Evolutionary conservation across 2,329 filamentous ascomycete species (phyloP).

Genomic region (Ophiostoma montium): DNA sequence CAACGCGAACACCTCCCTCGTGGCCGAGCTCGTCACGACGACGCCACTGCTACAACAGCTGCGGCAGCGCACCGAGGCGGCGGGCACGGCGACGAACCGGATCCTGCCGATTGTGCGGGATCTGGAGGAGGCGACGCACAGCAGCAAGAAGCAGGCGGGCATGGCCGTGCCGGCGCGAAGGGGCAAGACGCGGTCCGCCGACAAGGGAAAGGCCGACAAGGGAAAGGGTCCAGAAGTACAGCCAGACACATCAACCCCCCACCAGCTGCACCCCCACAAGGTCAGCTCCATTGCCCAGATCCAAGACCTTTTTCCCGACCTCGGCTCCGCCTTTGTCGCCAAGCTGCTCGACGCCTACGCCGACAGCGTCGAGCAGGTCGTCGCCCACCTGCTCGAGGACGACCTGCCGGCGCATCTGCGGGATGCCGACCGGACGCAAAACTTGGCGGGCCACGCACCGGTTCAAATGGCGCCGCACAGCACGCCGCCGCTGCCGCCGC

Average conservation of each 20-base stretch:
- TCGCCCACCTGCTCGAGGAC: conserved; percentile 68
- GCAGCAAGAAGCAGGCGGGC: too few species aligned
- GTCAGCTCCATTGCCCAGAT: conserved; percentile 79
- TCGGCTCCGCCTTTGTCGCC: conserved; percentile 71
- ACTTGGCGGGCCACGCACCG: conserved; percentile 31
- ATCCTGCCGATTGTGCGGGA: conserved; percentile 46
- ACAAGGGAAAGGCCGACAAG: background rate
- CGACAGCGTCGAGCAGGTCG: conserved; percentile 64
- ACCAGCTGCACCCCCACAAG: conserved; percentile 56
- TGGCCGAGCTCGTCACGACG: conserved; percentile 66
- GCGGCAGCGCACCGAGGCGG: conserved; percentile 35
- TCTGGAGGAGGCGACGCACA: conserved; percentile 44
- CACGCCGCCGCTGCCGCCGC: conserved; percentile 41
- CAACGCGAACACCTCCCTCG: conserved; percentile 52
- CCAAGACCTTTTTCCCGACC: conserved; percentile 83
- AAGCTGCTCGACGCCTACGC: conserved; percentile 66
- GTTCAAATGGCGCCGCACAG: conserved; percentile 37
- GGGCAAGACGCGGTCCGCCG: conserved; percentile 23
- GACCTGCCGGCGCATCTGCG: conserved; percentile 57
- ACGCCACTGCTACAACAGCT: conserved; percentile 61
- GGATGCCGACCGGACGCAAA: conserved; percentile 47
- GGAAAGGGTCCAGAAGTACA: background rate
- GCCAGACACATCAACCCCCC: background rate
- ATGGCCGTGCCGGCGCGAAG: conserved; percentile 34
- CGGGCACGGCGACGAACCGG: conserved; percentile 33